These are phyloP conservation scores for Metschnikowia drakensbergensis DNA, from an alignment of 805 yeast genomes.

Conservation along the genomic window DNA sequence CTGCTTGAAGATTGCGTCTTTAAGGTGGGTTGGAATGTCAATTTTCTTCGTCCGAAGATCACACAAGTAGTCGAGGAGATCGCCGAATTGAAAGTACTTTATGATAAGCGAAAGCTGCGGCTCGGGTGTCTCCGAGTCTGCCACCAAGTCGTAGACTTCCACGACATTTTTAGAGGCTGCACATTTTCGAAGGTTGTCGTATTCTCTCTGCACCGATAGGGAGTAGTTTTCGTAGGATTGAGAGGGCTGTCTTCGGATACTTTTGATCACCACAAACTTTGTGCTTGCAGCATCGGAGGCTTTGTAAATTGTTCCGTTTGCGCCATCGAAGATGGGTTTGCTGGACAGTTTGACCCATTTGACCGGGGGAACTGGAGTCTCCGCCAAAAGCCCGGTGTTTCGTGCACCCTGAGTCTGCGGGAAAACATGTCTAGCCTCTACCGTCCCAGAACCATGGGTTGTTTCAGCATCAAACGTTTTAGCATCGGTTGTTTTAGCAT, in stretches of 20 bases:
- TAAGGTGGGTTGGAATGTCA: conserved; percentile 29
- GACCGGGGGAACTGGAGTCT: not conserved
- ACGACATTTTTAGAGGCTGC: conserved; percentile 27
- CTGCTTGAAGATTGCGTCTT: conserved; percentile 46
- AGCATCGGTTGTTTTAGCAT: too few relatives aligned
- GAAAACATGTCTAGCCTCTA: too few relatives aligned
- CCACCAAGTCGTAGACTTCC: conserved; percentile 25
- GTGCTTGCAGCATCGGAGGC: conserved; percentile 24
- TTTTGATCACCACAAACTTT: conserved; percentile 28
- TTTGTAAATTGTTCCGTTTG: conserved; percentile 36
- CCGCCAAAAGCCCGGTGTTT: not conserved
- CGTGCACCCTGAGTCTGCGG: not conserved
- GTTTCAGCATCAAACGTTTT: too few relatives aligned
- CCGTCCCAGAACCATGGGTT: too few relatives aligned
- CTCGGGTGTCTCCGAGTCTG: conserved; percentile 7
- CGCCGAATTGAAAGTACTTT: conserved; percentile 46
- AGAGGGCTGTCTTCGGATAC: conserved; percentile 21
- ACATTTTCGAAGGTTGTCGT: conserved; percentile 25
- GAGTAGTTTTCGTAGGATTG: conserved; percentile 17
- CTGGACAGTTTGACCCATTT: conserved; percentile 25
- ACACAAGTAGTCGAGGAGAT: conserved; percentile 43
- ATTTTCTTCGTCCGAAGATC: conserved; percentile 34
- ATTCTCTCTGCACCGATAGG: conserved; percentile 28
- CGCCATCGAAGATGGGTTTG: conserved; percentile 40
- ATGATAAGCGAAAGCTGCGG: conserved; percentile 33